Evolutionary conservation across 148 eudicot species (phyloP).

Genomic region (Beta vulgaris): DNA sequence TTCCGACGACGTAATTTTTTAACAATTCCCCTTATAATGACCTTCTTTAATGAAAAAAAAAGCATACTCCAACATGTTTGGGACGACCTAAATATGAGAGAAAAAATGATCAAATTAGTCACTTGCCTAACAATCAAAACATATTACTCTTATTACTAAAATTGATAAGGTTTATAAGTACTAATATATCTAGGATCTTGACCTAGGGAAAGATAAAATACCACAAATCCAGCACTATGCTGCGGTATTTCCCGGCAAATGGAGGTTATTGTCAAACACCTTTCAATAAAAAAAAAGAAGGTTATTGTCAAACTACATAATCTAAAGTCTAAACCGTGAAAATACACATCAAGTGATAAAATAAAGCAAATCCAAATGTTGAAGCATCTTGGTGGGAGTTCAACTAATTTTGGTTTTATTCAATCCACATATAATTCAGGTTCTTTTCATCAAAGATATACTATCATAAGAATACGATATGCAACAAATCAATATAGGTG

Average conservation of each 20-base stretch:
- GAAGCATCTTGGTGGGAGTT: neutral
- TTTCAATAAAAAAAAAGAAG: neutral
- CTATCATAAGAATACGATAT: conserved; percentile 3
- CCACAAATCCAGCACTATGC: neutral
- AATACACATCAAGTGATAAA: conserved; percentile 2
- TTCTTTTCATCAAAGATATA: conserved; percentile 3
- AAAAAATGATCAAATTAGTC: too few relatives aligned
- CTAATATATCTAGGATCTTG: neutral
- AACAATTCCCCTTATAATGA: too few relatives aligned
- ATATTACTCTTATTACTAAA: neutral
- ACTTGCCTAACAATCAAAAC: too few relatives aligned
- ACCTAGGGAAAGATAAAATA: neutral
- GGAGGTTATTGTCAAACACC: neutral
- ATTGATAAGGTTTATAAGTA: neutral
- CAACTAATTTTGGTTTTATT: conserved; percentile 12
- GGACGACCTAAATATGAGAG: too few relatives aligned
- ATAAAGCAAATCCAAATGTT: neutral
- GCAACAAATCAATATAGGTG: conserved; percentile 4
- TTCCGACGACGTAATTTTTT: too few relatives aligned
- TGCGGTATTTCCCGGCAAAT: neutral
- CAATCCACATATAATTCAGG: conserved; percentile 5
- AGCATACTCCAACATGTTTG: too few relatives aligned
- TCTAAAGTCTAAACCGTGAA: conserved; percentile 8
- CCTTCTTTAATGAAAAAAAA: too few relatives aligned
- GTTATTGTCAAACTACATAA: neutral